A percentile compares a stretch with the other conserved stretches of the same genome.
phyloP scores from a whole-genome alignment of 306 rosid genomes.

The Prunus davidiana region DNA sequence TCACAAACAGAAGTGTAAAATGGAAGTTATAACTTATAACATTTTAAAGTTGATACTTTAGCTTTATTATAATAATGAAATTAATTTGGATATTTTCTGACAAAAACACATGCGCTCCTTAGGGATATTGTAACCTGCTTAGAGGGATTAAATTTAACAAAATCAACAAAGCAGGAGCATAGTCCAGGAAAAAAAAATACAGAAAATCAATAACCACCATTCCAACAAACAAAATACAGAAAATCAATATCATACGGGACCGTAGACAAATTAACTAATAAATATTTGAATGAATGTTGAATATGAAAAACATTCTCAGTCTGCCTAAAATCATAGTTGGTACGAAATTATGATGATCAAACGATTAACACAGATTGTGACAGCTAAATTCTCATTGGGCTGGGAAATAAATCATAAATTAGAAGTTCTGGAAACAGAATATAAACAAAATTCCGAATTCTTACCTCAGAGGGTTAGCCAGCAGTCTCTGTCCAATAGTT shows the following conservation, averaged over 20 bases:
- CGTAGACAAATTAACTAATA: not conserved
- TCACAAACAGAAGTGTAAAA: too few relatives aligned
- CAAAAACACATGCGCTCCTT: too few relatives aligned
- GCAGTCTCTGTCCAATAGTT: conserved; percentile 91
- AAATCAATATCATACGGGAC: not conserved
- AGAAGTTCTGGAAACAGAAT: not conserved
- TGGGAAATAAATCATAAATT: not conserved
- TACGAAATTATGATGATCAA: not conserved
- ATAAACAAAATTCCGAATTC: conserved; percentile 4
- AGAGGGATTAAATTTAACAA: not conserved
- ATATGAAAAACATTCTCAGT: not conserved
- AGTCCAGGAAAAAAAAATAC: not conserved
- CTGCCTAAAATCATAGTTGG: not conserved
- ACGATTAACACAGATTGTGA: not conserved
- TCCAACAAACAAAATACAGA: not conserved
- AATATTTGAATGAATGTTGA: not conserved
- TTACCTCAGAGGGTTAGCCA: conserved; percentile 90
- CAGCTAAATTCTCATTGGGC: not conserved
- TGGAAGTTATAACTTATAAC: too few relatives aligned
- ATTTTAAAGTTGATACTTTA: too few relatives aligned
- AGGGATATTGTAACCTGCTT: not conserved
- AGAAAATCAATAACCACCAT: not conserved
- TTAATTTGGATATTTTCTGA: too few relatives aligned
- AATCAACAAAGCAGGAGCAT: not conserved
- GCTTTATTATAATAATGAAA: too few relatives aligned